Conservation (phyloP, 208 protist genomes). For the Herpetomonas muscarum region DNA sequence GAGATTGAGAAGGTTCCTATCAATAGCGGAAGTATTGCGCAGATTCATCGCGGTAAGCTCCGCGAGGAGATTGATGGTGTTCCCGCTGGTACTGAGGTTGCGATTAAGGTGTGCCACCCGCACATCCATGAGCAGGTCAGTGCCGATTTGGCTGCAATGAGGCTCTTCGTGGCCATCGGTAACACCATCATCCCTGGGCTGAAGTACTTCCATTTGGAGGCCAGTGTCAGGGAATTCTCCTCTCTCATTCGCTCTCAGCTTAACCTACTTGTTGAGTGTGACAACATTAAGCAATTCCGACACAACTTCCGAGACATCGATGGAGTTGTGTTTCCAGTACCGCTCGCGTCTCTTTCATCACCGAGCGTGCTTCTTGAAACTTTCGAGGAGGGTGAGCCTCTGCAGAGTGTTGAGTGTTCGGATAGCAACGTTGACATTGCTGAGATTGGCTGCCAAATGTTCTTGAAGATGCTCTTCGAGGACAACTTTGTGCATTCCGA, state of each 20-base stretch:
- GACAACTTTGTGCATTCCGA: slow-evolving; percentile 95
- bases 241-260: slow-evolving; percentile 81
- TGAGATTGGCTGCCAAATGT: slow-evolving; percentile 85
- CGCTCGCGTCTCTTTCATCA: slow-evolving; percentile 54
- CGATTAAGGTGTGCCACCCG: slow-evolving; percentile 91
- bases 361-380: slow-evolving; percentile 84
- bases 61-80: slow-evolving; percentile 65
- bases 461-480: slow-evolving; percentile 94
- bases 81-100: slow-evolving; percentile 78
- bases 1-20: slow-evolving; percentile 81
- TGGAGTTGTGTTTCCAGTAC: slow-evolving; percentile 80
- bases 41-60: slow-evolving; percentile 84
- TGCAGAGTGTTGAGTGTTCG: slow-evolving; percentile 47
- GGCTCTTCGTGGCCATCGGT: slow-evolving; percentile 38
- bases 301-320: slow-evolving; percentile 76
- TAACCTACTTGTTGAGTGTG: slow-evolving; percentile 76
- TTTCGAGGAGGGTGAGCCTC: slow-evolving; percentile 76
- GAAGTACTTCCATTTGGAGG: slow-evolving; percentile 58
- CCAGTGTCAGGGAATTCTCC: slow-evolving; percentile 75
- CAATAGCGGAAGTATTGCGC: slow-evolving; percentile 91
- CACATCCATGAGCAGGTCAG: slow-evolving; percentile 59
- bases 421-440: slow-evolving; percentile 64
- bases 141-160: slow-evolving; percentile 75
- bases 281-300: slow-evolving; percentile 81
- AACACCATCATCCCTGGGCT: slow-evolving; percentile 52